A percentile compares a stretch with the other conserved stretches of the same genome.
Conservation (phyloP, 139 green algal species). For the Raphidocelis subcapitata region DNA sequence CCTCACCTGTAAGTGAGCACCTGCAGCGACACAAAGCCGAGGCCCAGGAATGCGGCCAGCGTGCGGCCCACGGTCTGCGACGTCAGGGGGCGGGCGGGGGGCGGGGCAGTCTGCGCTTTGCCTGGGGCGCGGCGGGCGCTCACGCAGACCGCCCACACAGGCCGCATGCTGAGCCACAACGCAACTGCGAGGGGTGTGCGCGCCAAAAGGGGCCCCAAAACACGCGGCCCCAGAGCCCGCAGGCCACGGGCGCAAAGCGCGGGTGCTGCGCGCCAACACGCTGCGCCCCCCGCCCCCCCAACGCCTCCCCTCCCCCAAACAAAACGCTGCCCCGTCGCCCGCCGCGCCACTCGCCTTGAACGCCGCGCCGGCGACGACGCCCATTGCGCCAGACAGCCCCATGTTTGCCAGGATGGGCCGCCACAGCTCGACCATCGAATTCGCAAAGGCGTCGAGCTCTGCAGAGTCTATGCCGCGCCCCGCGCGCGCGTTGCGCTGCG, state of each 20-base stretch:
- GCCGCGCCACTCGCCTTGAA: not conserved
- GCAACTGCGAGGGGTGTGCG: not conserved
- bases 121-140: not conserved
- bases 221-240: not conserved
- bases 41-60: slow-evolving; percentile 11
- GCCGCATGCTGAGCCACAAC: not conserved
- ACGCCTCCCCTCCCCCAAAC: not conserved
- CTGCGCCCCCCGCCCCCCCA: not conserved
- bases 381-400: slow-evolving; percentile 20
- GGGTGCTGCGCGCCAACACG: not conserved
- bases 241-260: not conserved
- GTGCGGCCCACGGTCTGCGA: slow-evolving; percentile 12
- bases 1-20: slow-evolving; percentile 9
- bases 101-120: not conserved
- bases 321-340: not conserved
- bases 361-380: slow-evolving; percentile 9
- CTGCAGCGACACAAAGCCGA: slow-evolving; percentile 14
- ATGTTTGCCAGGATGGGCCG: slow-evolving; percentile 18
- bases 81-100: no score
- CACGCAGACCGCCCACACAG: not conserved
- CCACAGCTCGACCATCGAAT: slow-evolving; percentile 11
- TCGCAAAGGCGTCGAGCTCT: slow-evolving; percentile 22
- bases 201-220: not conserved
- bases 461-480: no score
- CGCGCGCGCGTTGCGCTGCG: no score